phyloP scores from a whole-genome alignment of 2,329 filamentous ascomycete species.

The Apiospora malaysiana region DNA sequence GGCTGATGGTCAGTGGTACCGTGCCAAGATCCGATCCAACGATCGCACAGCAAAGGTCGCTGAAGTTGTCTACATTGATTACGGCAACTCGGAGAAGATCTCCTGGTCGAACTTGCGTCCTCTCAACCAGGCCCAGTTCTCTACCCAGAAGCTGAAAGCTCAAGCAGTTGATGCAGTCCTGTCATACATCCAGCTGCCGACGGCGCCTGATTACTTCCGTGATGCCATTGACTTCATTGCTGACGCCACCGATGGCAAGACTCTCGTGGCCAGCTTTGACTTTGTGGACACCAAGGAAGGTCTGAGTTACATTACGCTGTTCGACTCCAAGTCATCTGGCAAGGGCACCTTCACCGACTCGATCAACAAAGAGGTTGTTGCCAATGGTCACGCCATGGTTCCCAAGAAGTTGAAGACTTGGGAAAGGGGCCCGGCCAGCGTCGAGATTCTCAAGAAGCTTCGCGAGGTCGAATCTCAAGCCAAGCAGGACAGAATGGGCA shows the following conservation, averaged over 20 bases:
- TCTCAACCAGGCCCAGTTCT: conserved; percentile 81
- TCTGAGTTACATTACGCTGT: conserved; percentile 83
- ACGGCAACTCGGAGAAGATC: conserved; percentile 90
- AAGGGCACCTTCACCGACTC: conserved; percentile 71
- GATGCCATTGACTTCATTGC: conserved; percentile 80
- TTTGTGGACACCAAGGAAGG: conserved; percentile 80
- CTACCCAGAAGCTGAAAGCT: conserved; percentile 78
- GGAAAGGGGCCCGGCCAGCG: conserved; percentile 76
- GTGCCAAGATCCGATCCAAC: conserved; percentile 87
- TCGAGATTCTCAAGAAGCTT: conserved; percentile 73
- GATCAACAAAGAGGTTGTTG: conserved; percentile 86
- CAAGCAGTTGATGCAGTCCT: conserved; percentile 89
- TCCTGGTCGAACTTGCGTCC: conserved; percentile 84
- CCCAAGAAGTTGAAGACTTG: conserved; percentile 89
- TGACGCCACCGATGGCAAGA: conserved; percentile 74
- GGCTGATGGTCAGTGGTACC: conserved; percentile 92
- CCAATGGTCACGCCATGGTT: conserved; percentile 87
- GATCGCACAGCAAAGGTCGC: conserved; percentile 88
- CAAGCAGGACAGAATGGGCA: conserved; percentile 80
- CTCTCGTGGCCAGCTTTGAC: conserved; percentile 91
- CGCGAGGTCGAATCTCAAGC: conserved; percentile 77
- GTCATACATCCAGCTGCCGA: conserved; percentile 88
- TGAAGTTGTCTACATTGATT: conserved; percentile 94
- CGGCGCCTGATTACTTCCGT: conserved; percentile 78
- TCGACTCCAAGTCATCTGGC: conserved; percentile 72